A percentile compares a stretch with the other conserved stretches of the same genome.
These are phyloP conservation scores for Coemansia brasiliensis DNA, from an alignment of 192 early-diverging fungal species.

Conservation along the genomic window DNA sequence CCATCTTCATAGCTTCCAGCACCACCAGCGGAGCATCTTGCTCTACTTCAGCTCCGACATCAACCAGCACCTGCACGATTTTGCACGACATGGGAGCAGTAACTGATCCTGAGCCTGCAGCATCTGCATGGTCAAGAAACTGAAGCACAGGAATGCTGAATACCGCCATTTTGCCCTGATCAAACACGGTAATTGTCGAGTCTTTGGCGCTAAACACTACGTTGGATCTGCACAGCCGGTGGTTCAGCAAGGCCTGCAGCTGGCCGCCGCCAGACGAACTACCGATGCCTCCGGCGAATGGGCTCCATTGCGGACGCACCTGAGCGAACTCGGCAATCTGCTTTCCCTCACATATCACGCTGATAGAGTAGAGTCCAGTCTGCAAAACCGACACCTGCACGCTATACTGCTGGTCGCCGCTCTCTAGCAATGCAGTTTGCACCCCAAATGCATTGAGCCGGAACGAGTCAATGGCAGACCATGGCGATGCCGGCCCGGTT, in stretches of 20 bases:
- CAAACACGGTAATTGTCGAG: constrained; percentile 61
- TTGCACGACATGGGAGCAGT: constrained; percentile 97
- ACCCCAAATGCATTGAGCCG: constrained; percentile 42
- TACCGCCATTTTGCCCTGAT: constrained; percentile 40
- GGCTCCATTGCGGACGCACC: constrained; percentile 24
- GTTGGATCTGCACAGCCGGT: constrained; percentile 59
- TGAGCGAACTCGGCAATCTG: constrained; percentile 10
- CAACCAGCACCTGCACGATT: constrained; percentile 80
- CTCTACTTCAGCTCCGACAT: constrained; percentile 74
- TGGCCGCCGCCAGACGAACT: constrained; percentile 52
- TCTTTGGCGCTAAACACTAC: constrained; percentile 65
- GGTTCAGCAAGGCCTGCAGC: constrained; percentile 63
- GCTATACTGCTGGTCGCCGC: constrained; percentile 24
- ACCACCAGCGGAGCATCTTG: constrained; percentile 81
- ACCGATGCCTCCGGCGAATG: constrained; percentile 18
- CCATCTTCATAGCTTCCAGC: constrained; percentile 99
- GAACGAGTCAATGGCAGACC: constrained; percentile 52
- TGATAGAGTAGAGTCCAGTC: constrained; percentile 19
- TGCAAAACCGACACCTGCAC: constrained; percentile 19
- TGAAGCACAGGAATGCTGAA: constrained; percentile 61
- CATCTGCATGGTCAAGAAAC: constrained; percentile 55
- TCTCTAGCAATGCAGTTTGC: constrained; percentile 20
- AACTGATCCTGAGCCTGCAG: constrained; percentile 60
- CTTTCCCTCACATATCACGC: constrained; percentile 3
- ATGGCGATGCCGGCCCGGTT: constrained; percentile 25